Evolutionary conservation across 805 yeast genomes (phyloP), one percentile per base, ranked within the genome.

Genomic region (Metschnikowia colocasiae): DNA sequence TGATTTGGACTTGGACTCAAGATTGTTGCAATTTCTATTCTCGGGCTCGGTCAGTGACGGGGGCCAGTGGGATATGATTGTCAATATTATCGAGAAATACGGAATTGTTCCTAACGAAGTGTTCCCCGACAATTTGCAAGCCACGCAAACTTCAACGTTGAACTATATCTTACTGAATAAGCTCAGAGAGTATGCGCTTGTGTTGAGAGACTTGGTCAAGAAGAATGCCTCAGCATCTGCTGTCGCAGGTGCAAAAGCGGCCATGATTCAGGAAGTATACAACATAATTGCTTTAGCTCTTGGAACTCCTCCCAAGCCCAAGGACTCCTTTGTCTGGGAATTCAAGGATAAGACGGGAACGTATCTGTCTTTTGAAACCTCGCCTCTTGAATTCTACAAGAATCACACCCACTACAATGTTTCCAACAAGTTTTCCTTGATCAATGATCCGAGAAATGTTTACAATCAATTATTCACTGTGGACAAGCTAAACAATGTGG

Each of bases 51-150:
- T 82, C 38, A 63, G 76, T 49, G 96, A 89, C 60, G 96, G 96
- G 56, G 96, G 96, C 45, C 96, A 88, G 66, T 87, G 85, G 75
- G 83, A 85, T 54, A 85, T 88, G 94, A 79, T 87, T 62, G 73
- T 83, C 41, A 86, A 87, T 65, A 63, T 89, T 48, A 78, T 87
- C 43, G 80, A 81, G 52, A 89, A 88, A 65, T 89, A 88, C 58
- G 96, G 96, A 25, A 61, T 85, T 45, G 86, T 88, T 45, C 96
- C 96, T 32, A 74, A 83, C 59, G 79, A 77, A 53, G 63, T 80
- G 15, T 89, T 77, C 67, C 91, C 92, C 9, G 96, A 88, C 63
- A 73, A 80, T 46, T 75, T 75, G 13, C 79, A 78, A 44, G 72
- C 80, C 23, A 78, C 80, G 35, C 71, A 85, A 15, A 77, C 87